These are phyloP conservation scores for Adiantum capillusveneris DNA, from an alignment of 75 land plant species.

Conservation along the genomic window DNA sequence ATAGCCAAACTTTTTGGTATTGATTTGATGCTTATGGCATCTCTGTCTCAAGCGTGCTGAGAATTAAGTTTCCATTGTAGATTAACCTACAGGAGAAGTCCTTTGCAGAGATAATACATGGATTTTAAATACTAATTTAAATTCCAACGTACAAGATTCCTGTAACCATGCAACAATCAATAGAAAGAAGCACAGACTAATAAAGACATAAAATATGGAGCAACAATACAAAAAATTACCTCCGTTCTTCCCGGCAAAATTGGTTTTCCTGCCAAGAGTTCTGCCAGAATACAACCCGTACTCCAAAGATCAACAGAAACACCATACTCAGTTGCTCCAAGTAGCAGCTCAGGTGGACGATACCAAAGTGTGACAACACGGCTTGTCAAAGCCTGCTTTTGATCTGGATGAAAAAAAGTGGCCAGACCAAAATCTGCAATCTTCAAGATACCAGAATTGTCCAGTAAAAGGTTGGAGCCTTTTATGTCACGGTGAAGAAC, in stretches of 20 bases:
- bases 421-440: conserved; percentile 79
- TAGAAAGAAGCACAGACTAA: no score
- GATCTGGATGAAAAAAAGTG: conserved; percentile 41
- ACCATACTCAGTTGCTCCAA: conserved; percentile 65
- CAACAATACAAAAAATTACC: no score
- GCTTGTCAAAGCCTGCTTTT: conserved; percentile 49
- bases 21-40: no score
- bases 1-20: no score
- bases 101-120: no score
- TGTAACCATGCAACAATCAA: no score
- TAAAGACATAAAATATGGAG: no score
- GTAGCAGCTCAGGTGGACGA: conserved; percentile 63
- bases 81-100: no score
- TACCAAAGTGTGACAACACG: conserved; percentile 79
- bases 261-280: conserved; percentile 56
- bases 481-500: conserved; percentile 69
- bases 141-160: no score
- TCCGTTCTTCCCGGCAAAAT: conserved; percentile 74
- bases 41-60: no score
- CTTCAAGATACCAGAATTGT: conserved; percentile 55
- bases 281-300: conserved; percentile 63
- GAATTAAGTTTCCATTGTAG: no score
- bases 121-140: no score
- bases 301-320: conserved; percentile 76
- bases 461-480: conserved; percentile 54